Conservation (phyloP, 1,284 basidiomycete species). For the Xerocomus minutiporus region DNA sequence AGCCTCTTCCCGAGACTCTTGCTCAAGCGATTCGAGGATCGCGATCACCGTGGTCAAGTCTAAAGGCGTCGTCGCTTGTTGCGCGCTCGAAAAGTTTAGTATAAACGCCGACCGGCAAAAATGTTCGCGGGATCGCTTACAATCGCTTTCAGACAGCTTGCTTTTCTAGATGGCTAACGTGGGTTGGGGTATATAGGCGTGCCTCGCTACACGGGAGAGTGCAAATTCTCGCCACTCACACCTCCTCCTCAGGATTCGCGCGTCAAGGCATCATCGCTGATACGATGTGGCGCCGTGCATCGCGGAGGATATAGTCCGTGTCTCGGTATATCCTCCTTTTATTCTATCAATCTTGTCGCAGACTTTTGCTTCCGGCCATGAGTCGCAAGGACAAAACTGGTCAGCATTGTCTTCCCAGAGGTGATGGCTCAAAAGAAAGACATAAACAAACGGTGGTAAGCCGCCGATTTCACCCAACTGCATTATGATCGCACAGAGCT, state of each 20-base stretch:
- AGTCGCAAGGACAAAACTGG: not conserved
- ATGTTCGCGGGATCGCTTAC: constrained; percentile 33
- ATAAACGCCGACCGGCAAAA: constrained; percentile 27
- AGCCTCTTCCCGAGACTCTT: constrained; percentile 12
- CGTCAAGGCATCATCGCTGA: not conserved
- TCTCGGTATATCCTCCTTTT: constrained; percentile 2
- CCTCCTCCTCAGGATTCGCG: not conserved
- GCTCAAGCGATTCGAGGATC: constrained; percentile 31
- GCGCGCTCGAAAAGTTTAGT: constrained; percentile 11
- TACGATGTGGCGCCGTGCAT: not conserved
- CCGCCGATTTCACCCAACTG: not conserved
- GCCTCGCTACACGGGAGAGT: not conserved
- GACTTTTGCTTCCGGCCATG: not conserved
- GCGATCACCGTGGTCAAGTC: constrained; percentile 24
- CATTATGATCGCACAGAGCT: not conserved
- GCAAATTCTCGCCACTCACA: not conserved
- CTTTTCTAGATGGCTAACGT: not conserved
- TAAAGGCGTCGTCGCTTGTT: constrained; percentile 31
- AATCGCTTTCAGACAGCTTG: constrained; percentile 1
- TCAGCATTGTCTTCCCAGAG: not conserved
- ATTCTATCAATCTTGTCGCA: not conserved
- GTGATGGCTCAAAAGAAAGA: not conserved
- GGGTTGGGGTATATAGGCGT: not conserved
- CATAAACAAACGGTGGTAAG: not conserved
- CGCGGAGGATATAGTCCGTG: not conserved